A percentile compares a stretch with the other conserved stretches of the same genome.
Conservation (phyloP, 169 alveolate genomes). For the Plasmodium ovale region DNA sequence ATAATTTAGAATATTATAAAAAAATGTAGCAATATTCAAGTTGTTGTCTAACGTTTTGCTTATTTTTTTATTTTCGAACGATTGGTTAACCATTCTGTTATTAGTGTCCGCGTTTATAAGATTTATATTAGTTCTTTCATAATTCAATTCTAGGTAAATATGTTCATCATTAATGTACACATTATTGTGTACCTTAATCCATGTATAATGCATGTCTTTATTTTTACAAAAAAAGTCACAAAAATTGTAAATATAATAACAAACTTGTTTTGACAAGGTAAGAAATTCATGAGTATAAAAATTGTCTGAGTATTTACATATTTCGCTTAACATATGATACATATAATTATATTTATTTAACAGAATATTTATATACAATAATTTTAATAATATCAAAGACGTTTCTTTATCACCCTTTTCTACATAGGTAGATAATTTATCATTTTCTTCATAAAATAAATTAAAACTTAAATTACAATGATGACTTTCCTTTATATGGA, state of each 20-base stretch:
- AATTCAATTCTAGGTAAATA: conserved; percentile 50
- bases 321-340: conserved; percentile 52
- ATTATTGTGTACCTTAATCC: conserved; percentile 31
- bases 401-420: conserved; percentile 52
- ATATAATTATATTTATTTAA: conserved; percentile 40
- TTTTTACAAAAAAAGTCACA: conserved; percentile 36
- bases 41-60: conserved; percentile 42
- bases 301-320: conserved; percentile 27
- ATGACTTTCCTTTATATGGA: not conserved
- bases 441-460: conserved; percentile 44
- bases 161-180: conserved; percentile 45
- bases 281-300: conserved; percentile 36
- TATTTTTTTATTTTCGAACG: conserved; percentile 23
- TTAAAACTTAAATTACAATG: conserved; percentile 18
- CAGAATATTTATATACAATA: conserved; percentile 39
- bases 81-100: not conserved
- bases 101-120: not conserved
- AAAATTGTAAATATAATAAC: conserved; percentile 68
- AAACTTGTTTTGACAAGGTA: conserved; percentile 44
- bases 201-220: conserved; percentile 34
- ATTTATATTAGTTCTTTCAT: conserved; percentile 35
- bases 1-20: conserved; percentile 36
- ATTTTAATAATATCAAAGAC: conserved; percentile 37
- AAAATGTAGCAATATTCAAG: conserved; percentile 42
- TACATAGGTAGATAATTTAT: conserved; percentile 22